A percentile compares a stretch with the other conserved stretches of the same genome.
Evolutionary conservation across 139 green algal genomes (phyloP).

Genomic region (Choricystis sp.): DNA sequence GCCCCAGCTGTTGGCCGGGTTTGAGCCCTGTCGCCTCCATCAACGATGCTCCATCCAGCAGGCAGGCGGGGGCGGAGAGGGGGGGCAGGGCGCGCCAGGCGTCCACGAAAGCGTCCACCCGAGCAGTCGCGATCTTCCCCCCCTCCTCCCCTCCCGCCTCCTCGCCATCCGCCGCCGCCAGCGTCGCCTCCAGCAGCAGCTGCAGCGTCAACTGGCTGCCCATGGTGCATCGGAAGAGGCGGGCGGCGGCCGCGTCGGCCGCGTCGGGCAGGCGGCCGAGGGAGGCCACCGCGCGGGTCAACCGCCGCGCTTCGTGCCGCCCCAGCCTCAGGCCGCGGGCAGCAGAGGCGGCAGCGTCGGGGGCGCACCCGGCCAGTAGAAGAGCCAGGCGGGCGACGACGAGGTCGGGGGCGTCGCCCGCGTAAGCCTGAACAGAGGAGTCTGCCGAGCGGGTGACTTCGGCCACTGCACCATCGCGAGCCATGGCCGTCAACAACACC

Average conservation of each 20-base stretch:
- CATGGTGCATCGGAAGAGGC: background rate
- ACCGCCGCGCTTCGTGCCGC: background rate
- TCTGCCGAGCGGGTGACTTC: background rate
- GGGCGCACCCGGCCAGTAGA: background rate
- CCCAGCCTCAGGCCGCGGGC: background rate
- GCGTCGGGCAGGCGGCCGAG: background rate
- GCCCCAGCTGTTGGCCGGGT: background rate
- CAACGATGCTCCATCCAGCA: background rate
- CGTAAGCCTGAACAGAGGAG: background rate
- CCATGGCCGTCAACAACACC: background rate
- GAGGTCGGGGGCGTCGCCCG: background rate
- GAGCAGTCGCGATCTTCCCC: no score
- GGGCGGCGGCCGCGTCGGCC: background rate
- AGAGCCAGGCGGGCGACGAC: background rate
- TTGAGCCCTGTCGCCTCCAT: background rate
- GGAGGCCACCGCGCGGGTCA: background rate
- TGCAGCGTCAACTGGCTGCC: background rate
- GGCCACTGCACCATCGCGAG: background rate
- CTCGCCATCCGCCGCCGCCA: background rate
- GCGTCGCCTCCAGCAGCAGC: background rate
- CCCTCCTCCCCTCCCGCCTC: no score
- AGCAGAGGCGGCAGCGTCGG: background rate
- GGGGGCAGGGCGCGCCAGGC: background rate
- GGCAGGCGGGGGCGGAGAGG: background rate
- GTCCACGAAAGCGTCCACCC: background rate